A percentile compares a stretch with the other conserved stretches of the same genome.
Conservation (phyloP, 345 rosid species). For the Linum tenue region DNA sequence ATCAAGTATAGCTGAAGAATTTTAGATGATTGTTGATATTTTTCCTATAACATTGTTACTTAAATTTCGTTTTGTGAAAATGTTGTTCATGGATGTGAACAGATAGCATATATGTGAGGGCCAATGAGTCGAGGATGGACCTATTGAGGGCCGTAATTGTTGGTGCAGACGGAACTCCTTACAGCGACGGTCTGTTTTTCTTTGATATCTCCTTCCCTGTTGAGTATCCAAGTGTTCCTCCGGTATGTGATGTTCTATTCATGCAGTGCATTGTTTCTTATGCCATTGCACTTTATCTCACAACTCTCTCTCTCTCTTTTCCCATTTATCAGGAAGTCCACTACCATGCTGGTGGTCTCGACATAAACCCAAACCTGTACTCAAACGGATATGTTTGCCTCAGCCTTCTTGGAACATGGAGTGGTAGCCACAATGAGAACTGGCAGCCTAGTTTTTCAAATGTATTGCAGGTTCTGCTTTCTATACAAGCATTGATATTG, state of each 20-base stretch:
- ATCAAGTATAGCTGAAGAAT: no score
- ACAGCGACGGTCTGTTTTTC: conserved; percentile 90
- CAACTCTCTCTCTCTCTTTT: no score
- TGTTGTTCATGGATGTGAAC: conserved; percentile 15
- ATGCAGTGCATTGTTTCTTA: not conserved
- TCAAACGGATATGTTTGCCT: conserved; percentile 74
- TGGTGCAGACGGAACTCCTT: conserved; percentile 95
- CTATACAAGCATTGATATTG: conserved; percentile 86
- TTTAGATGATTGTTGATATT: not conserved
- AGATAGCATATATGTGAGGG: conserved; percentile 86
- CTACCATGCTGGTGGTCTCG: conserved; percentile 78
- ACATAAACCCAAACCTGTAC: conserved; percentile 85
- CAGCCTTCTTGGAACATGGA: conserved; percentile 94
- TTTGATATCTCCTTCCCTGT: conserved; percentile 79
- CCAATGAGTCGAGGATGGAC: conserved; percentile 88
- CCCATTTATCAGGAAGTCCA: conserved; percentile 48
- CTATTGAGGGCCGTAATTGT: conserved; percentile 82
- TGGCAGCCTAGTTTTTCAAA: conserved; percentile 79
- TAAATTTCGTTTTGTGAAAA: not conserved
- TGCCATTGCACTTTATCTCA: conserved; percentile 12
- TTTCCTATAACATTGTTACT: not conserved
- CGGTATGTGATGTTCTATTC: conserved; percentile 36
- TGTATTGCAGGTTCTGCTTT: conserved; percentile 81
- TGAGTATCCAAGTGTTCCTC: conserved; percentile 64
- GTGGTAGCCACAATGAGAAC: conserved; percentile 58